These are phyloP conservation scores for Sphaerosporella brunnea DNA, from an alignment of 495 filamentous ascomycete genomes.

Conservation along the genomic window DNA sequence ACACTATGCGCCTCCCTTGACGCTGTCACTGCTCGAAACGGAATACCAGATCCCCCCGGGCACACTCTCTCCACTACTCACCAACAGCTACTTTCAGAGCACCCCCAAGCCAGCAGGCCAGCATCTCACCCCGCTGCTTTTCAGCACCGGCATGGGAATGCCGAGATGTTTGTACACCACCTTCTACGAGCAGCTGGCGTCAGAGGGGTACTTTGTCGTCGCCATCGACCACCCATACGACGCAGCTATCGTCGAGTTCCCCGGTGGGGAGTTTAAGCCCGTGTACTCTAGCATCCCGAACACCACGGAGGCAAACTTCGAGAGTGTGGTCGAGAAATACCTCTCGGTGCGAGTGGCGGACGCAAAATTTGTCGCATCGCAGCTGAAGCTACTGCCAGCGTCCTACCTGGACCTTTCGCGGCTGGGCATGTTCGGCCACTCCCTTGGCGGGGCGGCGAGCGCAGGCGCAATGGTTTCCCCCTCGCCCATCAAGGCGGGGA, in stretches of 20 bases:
- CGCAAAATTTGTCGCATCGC: background rate
- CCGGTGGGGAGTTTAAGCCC: constrained; percentile 4
- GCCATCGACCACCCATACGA: constrained; percentile 38
- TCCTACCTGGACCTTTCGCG: background rate
- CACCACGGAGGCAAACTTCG: background rate
- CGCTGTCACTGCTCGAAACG: background rate
- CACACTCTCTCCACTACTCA: background rate
- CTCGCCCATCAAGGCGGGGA: constrained; percentile 16
- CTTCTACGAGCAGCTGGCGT: constrained; percentile 30
- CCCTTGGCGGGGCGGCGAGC: constrained; percentile 36
- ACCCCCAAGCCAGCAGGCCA: background rate
- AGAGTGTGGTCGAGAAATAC: background rate
- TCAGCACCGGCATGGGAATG: constrained; percentile 28
- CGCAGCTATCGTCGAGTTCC: constrained; percentile 32
- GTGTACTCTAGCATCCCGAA: background rate
- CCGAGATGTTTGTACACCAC: constrained; percentile 30
- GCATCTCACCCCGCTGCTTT: constrained; percentile 21
- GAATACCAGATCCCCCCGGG: background rate
- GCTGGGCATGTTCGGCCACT: constrained; percentile 35
- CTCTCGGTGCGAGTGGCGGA: background rate
- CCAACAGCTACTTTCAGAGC: background rate
- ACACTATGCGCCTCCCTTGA: background rate
- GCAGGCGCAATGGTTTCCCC: constrained; percentile 26
- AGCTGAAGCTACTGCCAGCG: constrained; percentile 5
- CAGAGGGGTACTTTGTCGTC: constrained; percentile 32